phyloP scores from a whole-genome alignment of 768 basidiomycete species.

The Grammothele lineata region DNA sequence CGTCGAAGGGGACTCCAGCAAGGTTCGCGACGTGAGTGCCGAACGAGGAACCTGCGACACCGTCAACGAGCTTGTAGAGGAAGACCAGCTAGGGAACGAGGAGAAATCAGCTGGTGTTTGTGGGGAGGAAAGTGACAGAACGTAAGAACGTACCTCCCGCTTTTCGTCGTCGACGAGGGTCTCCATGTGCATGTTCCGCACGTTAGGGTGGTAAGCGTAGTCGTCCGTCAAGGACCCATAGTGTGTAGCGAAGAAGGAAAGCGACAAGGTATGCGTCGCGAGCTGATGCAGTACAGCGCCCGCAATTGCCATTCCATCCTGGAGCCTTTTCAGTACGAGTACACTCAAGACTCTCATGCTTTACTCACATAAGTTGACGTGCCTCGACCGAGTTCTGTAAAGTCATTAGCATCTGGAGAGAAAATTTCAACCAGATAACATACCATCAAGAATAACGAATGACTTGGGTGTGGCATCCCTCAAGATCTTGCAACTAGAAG shows the following conservation, averaged over 20 bases:
- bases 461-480: constrained; percentile 92
- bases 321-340: no score
- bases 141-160: constrained; percentile 55
- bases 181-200: constrained; percentile 93
- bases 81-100: constrained; percentile 66
- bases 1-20: constrained; percentile 82
- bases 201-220: constrained; percentile 87
- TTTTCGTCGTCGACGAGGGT: constrained; percentile 92
- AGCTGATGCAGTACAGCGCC: constrained; percentile 92
- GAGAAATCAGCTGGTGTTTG: background rate
- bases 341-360: no score
- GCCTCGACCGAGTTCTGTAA: constrained; percentile 87
- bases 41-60: constrained; percentile 84
- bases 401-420: background rate
- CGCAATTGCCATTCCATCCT: constrained; percentile 99
- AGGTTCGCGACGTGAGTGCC: constrained; percentile 94
- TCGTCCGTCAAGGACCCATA: constrained; percentile 96
- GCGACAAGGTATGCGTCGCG: constrained; percentile 85
- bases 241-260: constrained; percentile 97
- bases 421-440: constrained; percentile 16
- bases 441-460: constrained; percentile 91
- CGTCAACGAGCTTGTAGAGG: constrained; percentile 89
- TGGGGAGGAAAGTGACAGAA: background rate
- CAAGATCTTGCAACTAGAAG: constrained; percentile 80
- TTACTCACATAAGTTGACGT: constrained; percentile 83